phyloP scores from a whole-genome alignment of 208 protist species.

The Herpetomonas samuelpessoai region DNA sequence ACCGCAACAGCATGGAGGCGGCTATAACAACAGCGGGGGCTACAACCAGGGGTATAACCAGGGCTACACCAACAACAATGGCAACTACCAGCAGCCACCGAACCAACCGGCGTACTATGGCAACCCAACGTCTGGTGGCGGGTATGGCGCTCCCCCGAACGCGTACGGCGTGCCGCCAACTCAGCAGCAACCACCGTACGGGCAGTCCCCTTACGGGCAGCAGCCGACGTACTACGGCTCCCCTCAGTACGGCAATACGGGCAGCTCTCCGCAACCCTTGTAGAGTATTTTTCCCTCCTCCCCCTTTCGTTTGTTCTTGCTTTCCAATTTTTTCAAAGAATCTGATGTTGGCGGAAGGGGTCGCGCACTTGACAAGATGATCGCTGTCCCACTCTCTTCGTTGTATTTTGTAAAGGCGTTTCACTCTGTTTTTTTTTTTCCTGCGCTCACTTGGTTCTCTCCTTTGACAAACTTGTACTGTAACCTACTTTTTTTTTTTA shows the following conservation, averaged over 20 bases:
- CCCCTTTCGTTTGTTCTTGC: no score
- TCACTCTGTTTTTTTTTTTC: no score
- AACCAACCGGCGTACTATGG: not conserved
- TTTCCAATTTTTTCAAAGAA: no score
- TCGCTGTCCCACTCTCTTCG: not conserved
- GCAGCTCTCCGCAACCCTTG: not conserved
- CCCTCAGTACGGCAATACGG: not conserved
- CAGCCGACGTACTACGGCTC: no score
- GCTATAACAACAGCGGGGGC: not conserved
- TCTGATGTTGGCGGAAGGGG: no score
- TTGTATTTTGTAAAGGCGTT: not conserved
- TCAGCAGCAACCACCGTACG: not conserved
- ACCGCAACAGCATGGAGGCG: not conserved
- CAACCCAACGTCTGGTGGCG: not conserved
- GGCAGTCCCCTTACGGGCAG: not conserved
- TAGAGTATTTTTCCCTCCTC: no score
- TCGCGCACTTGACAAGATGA: no score
- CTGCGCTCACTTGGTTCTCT: no score
- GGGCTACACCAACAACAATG: not conserved
- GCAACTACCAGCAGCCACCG: not conserved
- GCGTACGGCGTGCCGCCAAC: not conserved
- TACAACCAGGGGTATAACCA: not conserved
- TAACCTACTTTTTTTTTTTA: no score
- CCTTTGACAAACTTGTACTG: no score
- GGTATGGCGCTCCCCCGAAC: no score